Percentiles rank a stretch among this genome's conserved stretches.
Evolutionary conservation across 371 early-diverging fungal species (phyloP).

Genomic region (Mortierella sp.): DNA sequence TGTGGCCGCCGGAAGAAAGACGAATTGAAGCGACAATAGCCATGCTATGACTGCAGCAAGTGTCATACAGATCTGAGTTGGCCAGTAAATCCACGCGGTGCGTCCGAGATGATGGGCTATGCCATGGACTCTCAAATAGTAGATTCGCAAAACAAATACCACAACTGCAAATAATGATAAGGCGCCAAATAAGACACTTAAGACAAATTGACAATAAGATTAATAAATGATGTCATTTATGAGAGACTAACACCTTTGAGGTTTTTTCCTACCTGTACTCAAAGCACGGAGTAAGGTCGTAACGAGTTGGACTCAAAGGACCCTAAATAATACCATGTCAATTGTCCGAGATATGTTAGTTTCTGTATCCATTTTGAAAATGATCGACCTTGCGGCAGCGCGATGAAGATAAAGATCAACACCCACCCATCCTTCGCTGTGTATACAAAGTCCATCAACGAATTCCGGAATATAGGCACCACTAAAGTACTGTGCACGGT

Average conservation of each 20-base stretch:
- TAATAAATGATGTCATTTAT: not conserved
- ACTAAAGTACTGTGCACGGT: not conserved
- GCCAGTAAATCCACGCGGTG: conserved; percentile 37
- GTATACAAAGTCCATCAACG: conserved; percentile 10
- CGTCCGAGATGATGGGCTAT: conserved; percentile 22
- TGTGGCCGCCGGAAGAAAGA: too few relatives aligned
- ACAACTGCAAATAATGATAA: conserved; percentile 11
- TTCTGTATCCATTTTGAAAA: not conserved
- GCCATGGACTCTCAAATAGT: conserved; percentile 5
- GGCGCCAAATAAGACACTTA: conserved; percentile 19
- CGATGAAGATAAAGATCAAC: not conserved
- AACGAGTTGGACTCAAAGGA: conserved; percentile 19
- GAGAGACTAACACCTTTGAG: not conserved
- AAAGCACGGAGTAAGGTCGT: conserved; percentile 34
- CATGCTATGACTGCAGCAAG: not conserved
- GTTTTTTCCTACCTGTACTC: conserved; percentile 23
- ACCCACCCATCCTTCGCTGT: conserved; percentile 23
- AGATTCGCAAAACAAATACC: conserved; percentile 13
- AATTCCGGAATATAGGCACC: not conserved
- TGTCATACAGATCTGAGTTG: conserved; percentile 27
- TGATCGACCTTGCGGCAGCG: not conserved
- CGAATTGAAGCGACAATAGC: not conserved
- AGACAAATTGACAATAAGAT: not conserved
- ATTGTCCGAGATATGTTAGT: not conserved
- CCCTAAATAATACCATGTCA: conserved; percentile 5